Base-by-base conservation (phyloP, 768 basidiomycete genomes). In the Inosperma sp. region DNA sequence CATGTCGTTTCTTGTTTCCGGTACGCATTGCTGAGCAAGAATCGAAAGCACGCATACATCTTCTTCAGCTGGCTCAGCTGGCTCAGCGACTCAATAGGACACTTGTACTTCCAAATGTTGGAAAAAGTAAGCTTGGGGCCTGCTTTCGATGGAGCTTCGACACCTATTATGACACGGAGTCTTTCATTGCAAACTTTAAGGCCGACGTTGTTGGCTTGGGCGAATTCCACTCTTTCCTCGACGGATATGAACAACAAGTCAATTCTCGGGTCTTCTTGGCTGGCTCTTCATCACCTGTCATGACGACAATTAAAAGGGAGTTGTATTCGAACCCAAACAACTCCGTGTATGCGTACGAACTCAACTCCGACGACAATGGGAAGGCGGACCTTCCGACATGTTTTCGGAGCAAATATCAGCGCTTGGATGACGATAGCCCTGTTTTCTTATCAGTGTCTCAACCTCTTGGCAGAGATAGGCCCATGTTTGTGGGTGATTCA, bases 21-120 rank as follows among this genome's bases (percentile, higher is more conserved):
- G 59, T 75, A 9, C 71, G 73, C 4, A 66, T 82, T 22, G 69
- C 70, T 14, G 83, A 82, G 63, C 80, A 81, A 54, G 81, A 82
- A 56, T 79, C 80, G 25, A 80, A 80, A 54, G 78, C 79, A 1
- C 72, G 78, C 16, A 60, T 73, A 7, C 82, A 84, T 62, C 62
- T 84, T n/a, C 58, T 68, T 23, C 78, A 83, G 55, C 64, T 84
- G 50, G 56, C 72, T 1, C 63, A 66, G 3, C 75, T 84, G n/a
- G 77, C 82, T 0, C 61, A 62, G 43, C 61, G 56, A 5, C 71
- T 83, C 23, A 73, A 78, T 56, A 73, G 82, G 5, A 83, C 76
- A 3, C 69, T 84, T 29, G 79, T 84, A 22, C 70, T 85, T 4
- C 83, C 83, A 3, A 79, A 80, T 51, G 80, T 83, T 4, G 77